Evolutionary conservation across 306 rosid genomes (phyloP).

Genomic region (Trichosanthes cucumerina): DNA sequence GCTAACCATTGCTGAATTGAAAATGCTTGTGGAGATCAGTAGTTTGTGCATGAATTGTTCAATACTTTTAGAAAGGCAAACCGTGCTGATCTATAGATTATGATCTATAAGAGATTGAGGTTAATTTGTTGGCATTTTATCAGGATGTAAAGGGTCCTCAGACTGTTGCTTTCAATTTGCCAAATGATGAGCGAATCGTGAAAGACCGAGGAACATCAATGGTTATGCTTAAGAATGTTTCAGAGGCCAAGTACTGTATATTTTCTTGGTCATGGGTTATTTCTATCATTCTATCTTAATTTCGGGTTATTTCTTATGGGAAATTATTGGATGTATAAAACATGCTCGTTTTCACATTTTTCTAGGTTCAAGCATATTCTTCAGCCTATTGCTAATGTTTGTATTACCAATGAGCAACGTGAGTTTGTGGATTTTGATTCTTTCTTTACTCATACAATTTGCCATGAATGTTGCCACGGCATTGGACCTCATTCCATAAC

Average conservation of each 20-base stretch:
- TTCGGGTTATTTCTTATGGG: conserved; percentile 2
- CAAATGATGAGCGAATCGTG: conserved; percentile 86
- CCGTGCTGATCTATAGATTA: background rate
- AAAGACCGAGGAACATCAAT: conserved; percentile 83
- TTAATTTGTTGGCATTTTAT: conserved; percentile 14
- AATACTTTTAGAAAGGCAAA: background rate
- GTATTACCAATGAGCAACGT: conserved; percentile 60
- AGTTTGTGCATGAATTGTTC: background rate
- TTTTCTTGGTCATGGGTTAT: conserved; percentile 13
- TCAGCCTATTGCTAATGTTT: conserved; percentile 67
- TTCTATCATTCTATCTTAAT: conserved; percentile 1
- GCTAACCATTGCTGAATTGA: background rate
- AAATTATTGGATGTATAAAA: conserved; percentile 3
- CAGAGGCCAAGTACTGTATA: conserved; percentile 78
- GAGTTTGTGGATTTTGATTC: conserved; percentile 82
- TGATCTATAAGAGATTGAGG: conserved; percentile 10
- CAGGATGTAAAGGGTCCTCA: conserved; percentile 99
- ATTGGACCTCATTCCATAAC: conserved; percentile 88
- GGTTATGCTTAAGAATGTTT: conserved; percentile 97
- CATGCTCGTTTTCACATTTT: conserved; percentile 16
- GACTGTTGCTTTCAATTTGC: conserved; percentile 91
- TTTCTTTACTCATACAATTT: conserved; percentile 86
- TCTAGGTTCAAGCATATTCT: conserved; percentile 81
- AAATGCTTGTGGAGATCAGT: background rate
- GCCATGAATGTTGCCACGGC: conserved; percentile 99